phyloP scores from a whole-genome alignment of 768 basidiomycete genomes.

The Podaxis sp. region DNA sequence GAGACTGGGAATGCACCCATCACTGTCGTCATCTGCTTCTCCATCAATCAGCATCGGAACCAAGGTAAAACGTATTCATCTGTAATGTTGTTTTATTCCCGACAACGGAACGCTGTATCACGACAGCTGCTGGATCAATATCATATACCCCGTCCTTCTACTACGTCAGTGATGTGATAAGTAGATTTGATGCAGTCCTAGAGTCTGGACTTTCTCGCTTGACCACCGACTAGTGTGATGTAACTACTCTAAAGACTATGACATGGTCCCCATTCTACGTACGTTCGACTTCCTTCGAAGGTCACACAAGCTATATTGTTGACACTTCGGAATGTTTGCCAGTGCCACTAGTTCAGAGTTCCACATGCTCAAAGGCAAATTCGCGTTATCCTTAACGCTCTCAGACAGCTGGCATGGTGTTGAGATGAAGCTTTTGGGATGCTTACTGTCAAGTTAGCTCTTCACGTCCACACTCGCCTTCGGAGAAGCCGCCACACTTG shows the following conservation, averaged over 20 bases:
- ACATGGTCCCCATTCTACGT: neutral
- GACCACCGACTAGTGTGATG: neutral
- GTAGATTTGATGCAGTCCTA: neutral
- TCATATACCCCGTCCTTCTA: neutral
- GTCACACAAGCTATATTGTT: neutral
- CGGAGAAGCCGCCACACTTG: neutral
- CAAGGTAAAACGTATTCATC: neutral
- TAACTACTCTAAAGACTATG: neutral
- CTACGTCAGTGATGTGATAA: conserved; percentile 1
- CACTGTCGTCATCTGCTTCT: neutral
- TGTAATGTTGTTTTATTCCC: neutral
- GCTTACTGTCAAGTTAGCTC: conserved; percentile 1
- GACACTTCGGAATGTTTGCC: neutral
- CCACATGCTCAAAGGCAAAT: neutral
- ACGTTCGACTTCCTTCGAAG: neutral
- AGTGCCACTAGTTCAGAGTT: neutral
- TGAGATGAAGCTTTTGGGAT: conserved; percentile 1
- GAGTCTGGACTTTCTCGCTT: neutral
- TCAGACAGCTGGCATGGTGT: neutral
- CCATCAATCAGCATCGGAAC: neutral
- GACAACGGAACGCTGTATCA: neutral
- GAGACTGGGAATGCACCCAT: neutral
- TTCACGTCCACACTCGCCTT: neutral
- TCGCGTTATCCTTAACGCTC: neutral
- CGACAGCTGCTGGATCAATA: neutral